Evolutionary conservation across 2,329 filamentous ascomycete species (phyloP).

Genomic region (Penicillium sp.): DNA sequence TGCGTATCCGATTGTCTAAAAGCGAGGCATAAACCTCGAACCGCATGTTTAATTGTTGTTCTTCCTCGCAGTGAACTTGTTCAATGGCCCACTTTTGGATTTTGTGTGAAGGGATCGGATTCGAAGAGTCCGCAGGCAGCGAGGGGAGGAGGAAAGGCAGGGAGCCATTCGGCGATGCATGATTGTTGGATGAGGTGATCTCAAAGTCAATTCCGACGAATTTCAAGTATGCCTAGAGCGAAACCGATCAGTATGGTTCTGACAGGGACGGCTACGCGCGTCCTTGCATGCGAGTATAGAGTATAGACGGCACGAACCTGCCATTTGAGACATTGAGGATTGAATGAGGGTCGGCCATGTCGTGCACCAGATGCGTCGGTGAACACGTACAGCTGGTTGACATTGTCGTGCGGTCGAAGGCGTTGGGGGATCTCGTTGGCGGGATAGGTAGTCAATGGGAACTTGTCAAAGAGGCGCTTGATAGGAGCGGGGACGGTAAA

Average conservation of each 20-base stretch:
- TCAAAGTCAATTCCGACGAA: constrained; percentile 68
- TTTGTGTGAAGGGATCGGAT: constrained; percentile 60
- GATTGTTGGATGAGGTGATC: constrained; percentile 75
- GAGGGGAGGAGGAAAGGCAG: constrained; percentile 78
- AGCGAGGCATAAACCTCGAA: constrained; percentile 76
- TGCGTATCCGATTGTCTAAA: constrained; percentile 72
- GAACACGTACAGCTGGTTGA: constrained; percentile 73
- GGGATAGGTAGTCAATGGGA: constrained; percentile 74
- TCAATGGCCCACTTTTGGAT: constrained; percentile 67
- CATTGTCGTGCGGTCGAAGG: constrained; percentile 45
- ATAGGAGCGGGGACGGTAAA: constrained; percentile 64
- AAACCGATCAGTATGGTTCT: constrained; percentile 9
- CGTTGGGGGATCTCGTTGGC: constrained; percentile 71
- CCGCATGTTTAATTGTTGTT: constrained; percentile 54
- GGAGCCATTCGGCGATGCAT: constrained; percentile 84
- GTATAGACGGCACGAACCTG: constrained; percentile 61
- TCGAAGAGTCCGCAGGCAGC: constrained; percentile 38
- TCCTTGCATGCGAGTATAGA: not conserved
- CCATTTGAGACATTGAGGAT: constrained; percentile 93
- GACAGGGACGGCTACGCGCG: not conserved
- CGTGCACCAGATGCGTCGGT: constrained; percentile 61
- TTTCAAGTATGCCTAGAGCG: constrained; percentile 70
- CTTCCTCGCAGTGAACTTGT: constrained; percentile 44
- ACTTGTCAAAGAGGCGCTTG: constrained; percentile 77
- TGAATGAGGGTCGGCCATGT: constrained; percentile 70